These are phyloP conservation scores for Aspergillus ochraceus DNA, from an alignment of 2,329 filamentous ascomycete species.

Conservation along the genomic window DNA sequence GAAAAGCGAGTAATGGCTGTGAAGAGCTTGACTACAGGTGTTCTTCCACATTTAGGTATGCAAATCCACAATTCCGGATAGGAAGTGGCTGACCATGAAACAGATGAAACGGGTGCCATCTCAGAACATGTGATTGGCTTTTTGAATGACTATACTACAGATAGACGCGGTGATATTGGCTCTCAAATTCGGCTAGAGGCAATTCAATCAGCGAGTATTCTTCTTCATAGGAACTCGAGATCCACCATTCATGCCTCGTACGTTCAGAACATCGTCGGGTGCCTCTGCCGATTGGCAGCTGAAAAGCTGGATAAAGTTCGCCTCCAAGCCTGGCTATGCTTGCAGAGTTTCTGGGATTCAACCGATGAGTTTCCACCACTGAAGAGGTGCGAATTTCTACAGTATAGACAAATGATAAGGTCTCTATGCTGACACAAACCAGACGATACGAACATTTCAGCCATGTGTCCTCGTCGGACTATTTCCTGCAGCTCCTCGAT, in stretches of 20 bases:
- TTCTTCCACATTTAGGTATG: slow-evolving; percentile 41
- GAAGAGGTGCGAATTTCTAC: slow-evolving; percentile 40
- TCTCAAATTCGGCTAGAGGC: slow-evolving; percentile 82
- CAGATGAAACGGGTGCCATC: slow-evolving; percentile 33
- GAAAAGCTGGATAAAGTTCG: slow-evolving; percentile 92
- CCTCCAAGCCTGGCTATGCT: slow-evolving; percentile 48
- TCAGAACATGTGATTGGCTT: slow-evolving; percentile 34
- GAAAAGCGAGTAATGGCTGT: slow-evolving; percentile 44
- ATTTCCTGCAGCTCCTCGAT: slow-evolving; percentile 44
- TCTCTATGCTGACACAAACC: slow-evolving; percentile 15
- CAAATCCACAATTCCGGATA: neutral
- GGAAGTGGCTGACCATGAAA: slow-evolving; percentile 18
- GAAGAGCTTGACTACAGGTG: slow-evolving; percentile 36
- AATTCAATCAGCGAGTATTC: slow-evolving; percentile 60
- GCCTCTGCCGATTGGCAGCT: slow-evolving; percentile 67
- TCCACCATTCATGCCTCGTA: slow-evolving; percentile 13
- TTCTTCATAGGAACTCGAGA: slow-evolving; percentile 25
- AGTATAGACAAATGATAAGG: neutral
- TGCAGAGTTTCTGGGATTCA: slow-evolving; percentile 43
- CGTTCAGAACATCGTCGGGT: slow-evolving; percentile 33
- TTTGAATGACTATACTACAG: slow-evolving; percentile 88
- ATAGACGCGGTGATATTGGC: slow-evolving; percentile 84
- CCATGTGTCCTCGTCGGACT: slow-evolving; percentile 44
- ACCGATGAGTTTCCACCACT: slow-evolving; percentile 34
- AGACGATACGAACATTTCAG: slow-evolving; percentile 46